These are phyloP conservation scores for Galerina sulciceps DNA, from an alignment of 768 basidiomycete species.

Conservation along the genomic window DNA sequence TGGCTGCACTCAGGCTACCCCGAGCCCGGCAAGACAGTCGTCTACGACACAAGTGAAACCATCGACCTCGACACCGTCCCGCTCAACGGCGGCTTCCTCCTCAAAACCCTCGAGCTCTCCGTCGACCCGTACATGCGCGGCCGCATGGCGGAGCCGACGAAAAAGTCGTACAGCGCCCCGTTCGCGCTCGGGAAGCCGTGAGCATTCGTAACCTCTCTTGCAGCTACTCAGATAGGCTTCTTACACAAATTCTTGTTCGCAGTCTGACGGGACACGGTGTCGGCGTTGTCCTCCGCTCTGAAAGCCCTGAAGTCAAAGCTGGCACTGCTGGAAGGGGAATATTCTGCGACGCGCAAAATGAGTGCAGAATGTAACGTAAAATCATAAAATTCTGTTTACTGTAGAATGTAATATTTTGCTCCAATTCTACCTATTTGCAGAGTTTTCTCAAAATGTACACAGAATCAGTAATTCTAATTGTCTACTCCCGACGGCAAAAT, in stretches of 20 bases:
- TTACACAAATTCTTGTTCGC: not conserved
- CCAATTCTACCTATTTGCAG: too few species aligned
- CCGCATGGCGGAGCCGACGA: constrained; percentile 38
- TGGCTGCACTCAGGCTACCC: constrained; percentile 37
- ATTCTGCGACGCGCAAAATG: too few species aligned
- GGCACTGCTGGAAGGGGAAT: too few species aligned
- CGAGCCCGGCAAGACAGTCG: constrained; percentile 47
- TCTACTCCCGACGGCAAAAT: too few species aligned
- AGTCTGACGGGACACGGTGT: constrained; percentile 40
- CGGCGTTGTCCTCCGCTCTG: constrained; percentile 49
- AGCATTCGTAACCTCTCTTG: constrained; percentile 13
- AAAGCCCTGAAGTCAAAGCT: constrained; percentile 31
- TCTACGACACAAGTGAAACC: constrained; percentile 45
- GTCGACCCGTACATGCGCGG: constrained; percentile 47
- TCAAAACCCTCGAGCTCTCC: constrained; percentile 53
- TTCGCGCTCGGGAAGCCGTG: constrained; percentile 41
- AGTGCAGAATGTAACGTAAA: too few species aligned
- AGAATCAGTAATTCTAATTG: too few species aligned
- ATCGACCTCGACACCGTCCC: constrained; percentile 54
- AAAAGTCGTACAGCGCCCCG: constrained; percentile 30
- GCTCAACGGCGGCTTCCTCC: constrained; percentile 48
- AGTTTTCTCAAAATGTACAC: too few species aligned
- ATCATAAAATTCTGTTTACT: too few species aligned
- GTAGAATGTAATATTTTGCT: too few species aligned
- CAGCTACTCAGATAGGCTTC: not conserved